A percentile compares a stretch with the other conserved stretches of the same genome.
phyloP scores from a whole-genome alignment of 2,329 filamentous ascomycete genomes.

The Cordyceps cateniannulata region DNA sequence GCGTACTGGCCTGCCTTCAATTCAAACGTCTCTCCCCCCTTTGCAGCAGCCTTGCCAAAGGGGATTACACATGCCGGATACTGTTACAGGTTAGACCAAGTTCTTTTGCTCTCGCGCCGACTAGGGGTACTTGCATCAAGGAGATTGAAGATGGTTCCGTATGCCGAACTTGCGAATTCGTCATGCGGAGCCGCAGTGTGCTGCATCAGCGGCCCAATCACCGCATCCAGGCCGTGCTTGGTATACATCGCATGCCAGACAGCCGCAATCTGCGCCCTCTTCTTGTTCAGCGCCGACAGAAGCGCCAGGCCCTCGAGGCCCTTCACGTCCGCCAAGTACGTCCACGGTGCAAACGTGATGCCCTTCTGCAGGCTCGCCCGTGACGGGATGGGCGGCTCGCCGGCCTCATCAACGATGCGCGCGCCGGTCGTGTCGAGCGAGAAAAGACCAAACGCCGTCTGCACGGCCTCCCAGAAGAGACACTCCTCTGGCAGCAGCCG shows the following conservation, averaged over 20 bases:
- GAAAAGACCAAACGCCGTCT: background rate
- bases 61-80: slow-evolving; percentile 46
- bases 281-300: slow-evolving; percentile 18
- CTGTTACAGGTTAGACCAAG: slow-evolving; percentile 20
- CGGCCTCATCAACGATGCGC: slow-evolving; percentile 8
- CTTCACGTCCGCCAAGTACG: slow-evolving; percentile 10
- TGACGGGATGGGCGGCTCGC: slow-evolving; percentile 13
- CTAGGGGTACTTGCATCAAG: slow-evolving; percentile 38
- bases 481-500: slow-evolving; percentile 22
- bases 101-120: background rate
- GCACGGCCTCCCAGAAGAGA: slow-evolving; percentile 13
- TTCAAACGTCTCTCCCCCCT: slow-evolving; percentile 9
- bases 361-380: background rate
- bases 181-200: slow-evolving; percentile 47
- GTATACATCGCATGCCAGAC: slow-evolving; percentile 36
- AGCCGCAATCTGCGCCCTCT: slow-evolving; percentile 25
- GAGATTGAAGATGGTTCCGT: slow-evolving; percentile 45
- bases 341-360: background rate
- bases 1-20: slow-evolving; percentile 12
- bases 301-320: slow-evolving; percentile 34
- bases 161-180: slow-evolving; percentile 37
- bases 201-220: slow-evolving; percentile 43
- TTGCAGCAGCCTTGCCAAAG: slow-evolving; percentile 29
- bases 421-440: background rate
- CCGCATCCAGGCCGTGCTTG: slow-evolving; percentile 39